phyloP scores from a whole-genome alignment of 306 rosid genomes.

The Calophaca sinica region DNA sequence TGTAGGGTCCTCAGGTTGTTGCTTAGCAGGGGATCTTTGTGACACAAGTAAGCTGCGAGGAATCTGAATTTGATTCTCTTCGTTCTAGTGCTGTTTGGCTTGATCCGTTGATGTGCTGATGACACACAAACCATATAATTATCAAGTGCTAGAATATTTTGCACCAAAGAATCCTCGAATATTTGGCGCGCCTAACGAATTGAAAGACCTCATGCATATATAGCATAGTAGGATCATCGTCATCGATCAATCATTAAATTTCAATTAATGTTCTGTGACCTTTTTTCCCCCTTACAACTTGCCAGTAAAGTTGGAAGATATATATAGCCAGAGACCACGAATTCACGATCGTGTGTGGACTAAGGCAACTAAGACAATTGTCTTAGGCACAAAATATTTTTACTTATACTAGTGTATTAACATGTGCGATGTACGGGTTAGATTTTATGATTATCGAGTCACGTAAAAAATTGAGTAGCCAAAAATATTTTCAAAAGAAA shows the following conservation, averaged over 20 bases:
- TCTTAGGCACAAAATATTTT: too few relatives aligned
- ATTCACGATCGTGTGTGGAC: too few relatives aligned
- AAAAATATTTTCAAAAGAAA: too few relatives aligned
- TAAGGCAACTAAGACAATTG: too few relatives aligned
- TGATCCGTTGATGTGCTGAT: slow-evolving; percentile 17
- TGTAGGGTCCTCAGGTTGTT: slow-evolving; percentile 12
- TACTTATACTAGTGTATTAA: too few relatives aligned
- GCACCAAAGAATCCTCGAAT: slow-evolving; percentile 18
- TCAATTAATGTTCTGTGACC: neutral
- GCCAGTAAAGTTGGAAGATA: too few relatives aligned
- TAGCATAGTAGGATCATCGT: slow-evolving; percentile 9
- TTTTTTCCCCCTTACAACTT: too few relatives aligned
- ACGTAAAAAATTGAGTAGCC: too few relatives aligned
- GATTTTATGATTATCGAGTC: too few relatives aligned
- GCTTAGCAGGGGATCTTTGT: slow-evolving; percentile 38
- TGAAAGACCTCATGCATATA: slow-evolving; percentile 19
- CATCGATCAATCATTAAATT: slow-evolving; percentile 22
- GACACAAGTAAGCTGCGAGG: slow-evolving; percentile 32
- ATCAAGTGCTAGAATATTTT: slow-evolving; percentile 30
- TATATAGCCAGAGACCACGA: too few relatives aligned
- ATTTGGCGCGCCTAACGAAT: neutral
- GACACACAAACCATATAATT: slow-evolving; percentile 37
- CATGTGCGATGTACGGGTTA: too few relatives aligned
- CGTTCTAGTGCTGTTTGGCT: slow-evolving; percentile 12
- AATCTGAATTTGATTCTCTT: slow-evolving; percentile 51